Evolutionary conservation across 257 asterid species (phyloP), one percentile per base, ranked within the genome.

Genomic region (Leonotis leonurus): DNA sequence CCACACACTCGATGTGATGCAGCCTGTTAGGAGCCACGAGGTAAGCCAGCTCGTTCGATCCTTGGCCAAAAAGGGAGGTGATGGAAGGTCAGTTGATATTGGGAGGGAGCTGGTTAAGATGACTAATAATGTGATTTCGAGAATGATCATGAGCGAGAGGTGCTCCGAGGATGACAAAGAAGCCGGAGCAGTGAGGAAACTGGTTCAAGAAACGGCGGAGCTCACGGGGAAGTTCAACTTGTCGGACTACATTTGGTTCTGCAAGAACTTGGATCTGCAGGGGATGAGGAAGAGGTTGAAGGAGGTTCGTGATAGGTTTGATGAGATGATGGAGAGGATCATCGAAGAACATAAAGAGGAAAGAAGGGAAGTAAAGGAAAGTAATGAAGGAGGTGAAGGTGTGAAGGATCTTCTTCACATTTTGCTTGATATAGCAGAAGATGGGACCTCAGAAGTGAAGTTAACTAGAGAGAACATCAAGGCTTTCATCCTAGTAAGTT

Each of bases 201-300:
- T 84, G 64, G 62, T 88, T 45, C 77, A 74, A 24, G 96, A 88
- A 4, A 57, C 63, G 6, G 77, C 84, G 8, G 80, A 85, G 53
- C 68, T 88, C 3, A 68, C 81, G 0, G 95, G 95, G 66, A 80
- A 66, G 55, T 85, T 85, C 56, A 83, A 88, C 44, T 12, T 83
- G 0, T 83, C 90, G 0, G 95, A 88, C 70, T 81, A 70, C 52
- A 46, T 83, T 43, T 85, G 90, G 90, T 70, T 85, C 5, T 88
- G 88, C 67, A 85, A 77, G 77, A 81, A 83, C 17, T 58, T 83
- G 82, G 95, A 88, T 55, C 57, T 88, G 70, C 92, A 83, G 72
- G 95, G 95, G 18, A 62, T 88, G 0, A 70, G 73, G 10, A 85
- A 78, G 73, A 63, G 88, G 69, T 60, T 75, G 59, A 75, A 66